Base-by-base conservation (phyloP, 352 stramenopile genomes). In the Pythium pyrilobum region DNA sequence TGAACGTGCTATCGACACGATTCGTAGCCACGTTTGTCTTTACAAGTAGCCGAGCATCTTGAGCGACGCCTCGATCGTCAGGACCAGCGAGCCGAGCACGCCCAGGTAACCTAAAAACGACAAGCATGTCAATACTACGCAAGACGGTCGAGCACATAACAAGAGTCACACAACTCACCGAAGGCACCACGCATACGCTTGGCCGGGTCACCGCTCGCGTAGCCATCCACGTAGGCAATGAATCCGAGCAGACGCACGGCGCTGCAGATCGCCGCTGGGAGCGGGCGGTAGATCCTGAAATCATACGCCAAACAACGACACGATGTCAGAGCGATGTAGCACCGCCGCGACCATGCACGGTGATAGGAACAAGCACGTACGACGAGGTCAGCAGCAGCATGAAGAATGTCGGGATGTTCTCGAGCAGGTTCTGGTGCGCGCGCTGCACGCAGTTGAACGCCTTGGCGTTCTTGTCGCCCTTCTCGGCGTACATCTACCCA, bases 361-460 rank as follows among this genome's bases (percentile, higher is more conserved):
- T 39, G 21, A 20, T 43, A 55, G 43, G 28, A 56, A 52, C 11
- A 41, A 5, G 13, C 12, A 79, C 77, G 31, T 77, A 88, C 75
- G 67, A 46, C 11, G 75, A 87, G 10, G 74, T 75, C 40, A 84
- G 42, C 18, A 87, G 64, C 45, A 90, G 48, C 0, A 54, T 48
- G 21, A 91, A 58, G 47, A 86, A 91, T 1, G 75, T 48, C 2
- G 85, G 81, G 40, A 90, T 76, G 47, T 93, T 96, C 69, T 97
- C 89, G 36, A 97, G 69, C 38, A 96, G 64, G 61, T 98, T 93
- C 67, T 98, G 92, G 72, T 98, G 89, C 23, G 75, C 83, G 39
- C 91, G 75, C 67, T 97, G 92, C 49, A 97, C 69, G 51, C 85
- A 95, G 74, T 97, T 97, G 67, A 97, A 92, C 3, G 72, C 82